A percentile compares a stretch with the other conserved stretches of the same genome.
phyloP scores from a whole-genome alignment of 495 filamentous ascomycete genomes.

The Talaromyces trachyspermus region DNA sequence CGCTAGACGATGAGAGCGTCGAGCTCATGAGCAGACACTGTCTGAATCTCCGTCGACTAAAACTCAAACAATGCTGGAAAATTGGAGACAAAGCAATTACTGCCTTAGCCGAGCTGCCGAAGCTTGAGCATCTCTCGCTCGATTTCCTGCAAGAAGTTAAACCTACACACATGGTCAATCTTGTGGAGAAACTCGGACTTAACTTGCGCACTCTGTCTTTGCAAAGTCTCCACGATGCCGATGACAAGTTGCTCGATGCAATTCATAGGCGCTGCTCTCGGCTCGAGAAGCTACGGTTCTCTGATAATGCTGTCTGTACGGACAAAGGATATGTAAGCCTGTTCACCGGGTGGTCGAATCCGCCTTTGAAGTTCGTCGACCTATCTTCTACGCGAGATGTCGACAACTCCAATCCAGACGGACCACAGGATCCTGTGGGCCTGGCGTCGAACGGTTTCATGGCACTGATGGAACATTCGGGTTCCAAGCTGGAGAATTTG shows the following conservation, averaged over 20 bases:
- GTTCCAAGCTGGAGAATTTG: slow-evolving; percentile 49
- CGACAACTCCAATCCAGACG: slow-evolving; percentile 60
- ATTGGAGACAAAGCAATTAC: slow-evolving; percentile 38
- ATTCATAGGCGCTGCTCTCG: slow-evolving; percentile 60
- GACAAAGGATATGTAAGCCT: slow-evolving; percentile 61
- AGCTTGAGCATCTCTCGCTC: slow-evolving; percentile 67
- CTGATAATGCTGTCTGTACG: slow-evolving; percentile 62
- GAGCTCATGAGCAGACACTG: slow-evolving; percentile 50
- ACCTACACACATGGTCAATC: slow-evolving; percentile 47
- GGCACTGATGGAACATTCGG: slow-evolving; percentile 81
- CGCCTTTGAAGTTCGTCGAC: slow-evolving; percentile 58
- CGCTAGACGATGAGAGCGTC: slow-evolving; percentile 62
- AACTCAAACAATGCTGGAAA: slow-evolving; percentile 55
- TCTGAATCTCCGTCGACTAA: slow-evolving; percentile 60
- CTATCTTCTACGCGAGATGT: slow-evolving; percentile 66
- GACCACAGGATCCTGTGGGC: slow-evolving; percentile 50
- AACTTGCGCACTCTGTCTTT: slow-evolving; percentile 67
- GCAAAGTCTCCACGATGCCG: slow-evolving; percentile 46
- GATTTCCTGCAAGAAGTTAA: slow-evolving; percentile 49
- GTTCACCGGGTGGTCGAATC: slow-evolving; percentile 72
- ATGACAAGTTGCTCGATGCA: slow-evolving; percentile 54
- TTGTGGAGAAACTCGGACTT: slow-evolving; percentile 52
- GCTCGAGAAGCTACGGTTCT: slow-evolving; percentile 71
- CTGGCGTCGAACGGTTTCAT: slow-evolving; percentile 66
- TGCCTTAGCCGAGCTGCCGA: slow-evolving; percentile 46